Evolutionary conservation across 2,329 filamentous ascomycete genomes (phyloP).

Genomic region (Venturia pyrina): DNA sequence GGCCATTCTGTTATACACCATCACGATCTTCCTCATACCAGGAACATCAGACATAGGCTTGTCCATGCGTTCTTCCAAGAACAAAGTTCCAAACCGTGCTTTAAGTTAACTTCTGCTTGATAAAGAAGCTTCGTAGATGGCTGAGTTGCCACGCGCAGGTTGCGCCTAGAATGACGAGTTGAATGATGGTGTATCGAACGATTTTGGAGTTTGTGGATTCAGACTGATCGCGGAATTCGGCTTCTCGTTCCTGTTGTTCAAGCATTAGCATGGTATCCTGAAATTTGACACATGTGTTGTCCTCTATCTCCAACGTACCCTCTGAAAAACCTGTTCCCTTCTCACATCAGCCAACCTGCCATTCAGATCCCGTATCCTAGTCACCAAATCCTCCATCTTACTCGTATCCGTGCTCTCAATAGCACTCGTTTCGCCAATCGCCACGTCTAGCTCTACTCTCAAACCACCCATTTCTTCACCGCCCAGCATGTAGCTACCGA

Average conservation of each 20-base stretch:
- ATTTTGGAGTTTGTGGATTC: slow-evolving; percentile 87
- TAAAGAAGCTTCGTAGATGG: slow-evolving; percentile 94
- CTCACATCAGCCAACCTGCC: slow-evolving; percentile 76
- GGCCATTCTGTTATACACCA: neutral
- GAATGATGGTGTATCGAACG: slow-evolving; percentile 86
- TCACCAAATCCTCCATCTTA: slow-evolving; percentile 82
- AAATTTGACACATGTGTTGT: no score
- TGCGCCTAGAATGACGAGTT: slow-evolving; percentile 70
- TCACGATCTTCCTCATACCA: neutral
- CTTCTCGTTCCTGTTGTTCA: slow-evolving; percentile 70
- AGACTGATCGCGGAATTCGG: slow-evolving; percentile 95
- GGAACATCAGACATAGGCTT: neutral
- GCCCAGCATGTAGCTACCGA: slow-evolving; percentile 61
- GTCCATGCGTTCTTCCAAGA: neutral
- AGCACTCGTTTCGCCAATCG: slow-evolving; percentile 86
- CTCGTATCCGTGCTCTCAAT: slow-evolving; percentile 90
- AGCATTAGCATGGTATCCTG: neutral
- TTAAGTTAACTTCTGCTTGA: slow-evolving; percentile 98
- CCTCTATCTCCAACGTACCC: slow-evolving; percentile 42
- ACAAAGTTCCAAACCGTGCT: neutral
- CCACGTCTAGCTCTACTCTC: slow-evolving; percentile 77
- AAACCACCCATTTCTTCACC: slow-evolving; percentile 59
- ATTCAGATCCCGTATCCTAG: slow-evolving; percentile 84
- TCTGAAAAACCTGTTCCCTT: slow-evolving; percentile 91
- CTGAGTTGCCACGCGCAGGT: slow-evolving; percentile 97